phyloP scores from a whole-genome alignment of 2,329 filamentous ascomycete species.

The Hortaea werneckii region DNA sequence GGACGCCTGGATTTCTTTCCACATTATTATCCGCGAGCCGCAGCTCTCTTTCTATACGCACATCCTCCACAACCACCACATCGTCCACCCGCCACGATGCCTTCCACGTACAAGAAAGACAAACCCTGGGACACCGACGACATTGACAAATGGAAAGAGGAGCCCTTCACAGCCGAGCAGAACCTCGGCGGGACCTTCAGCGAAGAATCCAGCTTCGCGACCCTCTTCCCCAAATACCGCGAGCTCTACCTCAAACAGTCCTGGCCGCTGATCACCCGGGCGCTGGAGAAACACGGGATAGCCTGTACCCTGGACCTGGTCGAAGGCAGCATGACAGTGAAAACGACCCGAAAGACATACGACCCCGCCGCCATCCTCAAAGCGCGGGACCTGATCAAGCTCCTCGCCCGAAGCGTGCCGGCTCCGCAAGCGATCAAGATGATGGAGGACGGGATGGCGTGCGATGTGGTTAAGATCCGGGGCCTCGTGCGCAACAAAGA shows the following conservation, averaged over 20 bases:
- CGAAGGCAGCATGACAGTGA: conserved; percentile 92
- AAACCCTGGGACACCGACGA: conserved; percentile 96
- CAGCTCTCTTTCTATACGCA: too few relatives aligned
- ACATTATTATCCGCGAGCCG: too few relatives aligned
- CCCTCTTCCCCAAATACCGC: conserved; percentile 88
- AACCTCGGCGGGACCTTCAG: conserved; percentile 77
- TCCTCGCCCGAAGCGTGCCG: conserved; percentile 83
- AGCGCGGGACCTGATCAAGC: conserved; percentile 85
- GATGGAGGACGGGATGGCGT: conserved; percentile 79
- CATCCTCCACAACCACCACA: too few relatives aligned
- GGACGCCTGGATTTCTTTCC: too few relatives aligned
- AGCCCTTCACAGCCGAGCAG: conserved; percentile 74
- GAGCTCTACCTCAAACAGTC: conserved; percentile 87
- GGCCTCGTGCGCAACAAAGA: conserved; percentile 88
- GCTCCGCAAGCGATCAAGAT: conserved; percentile 90
- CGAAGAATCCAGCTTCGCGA: conserved; percentile 82
- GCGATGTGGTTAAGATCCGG: conserved; percentile 93
- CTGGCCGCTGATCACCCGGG: conserved; percentile 83
- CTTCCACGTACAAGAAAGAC: conserved; percentile 77
- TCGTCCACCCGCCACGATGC: conserved; percentile 46
- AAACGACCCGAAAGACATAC: conserved; percentile 82
- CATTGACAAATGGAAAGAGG: conserved; percentile 92
- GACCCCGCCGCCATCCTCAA: conserved; percentile 91
- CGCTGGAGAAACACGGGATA: conserved; percentile 78
- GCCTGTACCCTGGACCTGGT: conserved; percentile 89